phyloP scores from a whole-genome alignment of 768 basidiomycete genomes.

The Gymnopilus dilepis region DNA sequence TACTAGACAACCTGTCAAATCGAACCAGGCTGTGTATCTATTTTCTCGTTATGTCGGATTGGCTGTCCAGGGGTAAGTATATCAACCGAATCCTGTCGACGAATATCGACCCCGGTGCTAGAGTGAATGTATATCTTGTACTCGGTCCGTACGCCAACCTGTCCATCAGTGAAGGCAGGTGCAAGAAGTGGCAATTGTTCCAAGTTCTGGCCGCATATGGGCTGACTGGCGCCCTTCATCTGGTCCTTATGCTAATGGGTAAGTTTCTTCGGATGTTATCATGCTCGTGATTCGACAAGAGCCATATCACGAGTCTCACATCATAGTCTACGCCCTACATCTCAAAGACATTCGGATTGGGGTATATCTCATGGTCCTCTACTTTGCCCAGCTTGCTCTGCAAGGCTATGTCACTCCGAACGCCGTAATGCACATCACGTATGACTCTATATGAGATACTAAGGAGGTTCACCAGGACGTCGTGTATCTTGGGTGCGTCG shows the following conservation, averaged over 20 bases:
- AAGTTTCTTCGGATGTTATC: neutral
- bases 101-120: neutral
- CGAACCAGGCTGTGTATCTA: slow-evolving; percentile 6
- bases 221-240: slow-evolving; percentile 15
- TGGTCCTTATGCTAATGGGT: slow-evolving; percentile 20
- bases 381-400: slow-evolving; percentile 1
- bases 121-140: slow-evolving; percentile 14
- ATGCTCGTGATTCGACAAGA: neutral
- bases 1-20: slow-evolving; percentile 6
- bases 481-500: slow-evolving; percentile 11
- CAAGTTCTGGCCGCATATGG: slow-evolving; percentile 1
- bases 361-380: slow-evolving; percentile 4
- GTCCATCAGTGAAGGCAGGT: neutral
- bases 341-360: slow-evolving; percentile 7
- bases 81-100: neutral
- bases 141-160: slow-evolving; percentile 6
- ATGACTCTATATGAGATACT: slow-evolving; percentile 14
- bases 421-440: slow-evolving; percentile 3
- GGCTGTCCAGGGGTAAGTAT: slow-evolving; percentile 10
- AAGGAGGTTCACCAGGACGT: slow-evolving; percentile 5
- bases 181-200: slow-evolving; percentile 12
- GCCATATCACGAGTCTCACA: neutral
- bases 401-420: slow-evolving; percentile 2
- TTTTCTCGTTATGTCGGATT: slow-evolving; percentile 15
- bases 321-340: slow-evolving; percentile 18